phyloP scores from a whole-genome alignment of 805 yeast genomes.

The Yamadazyma endophytica region DNA sequence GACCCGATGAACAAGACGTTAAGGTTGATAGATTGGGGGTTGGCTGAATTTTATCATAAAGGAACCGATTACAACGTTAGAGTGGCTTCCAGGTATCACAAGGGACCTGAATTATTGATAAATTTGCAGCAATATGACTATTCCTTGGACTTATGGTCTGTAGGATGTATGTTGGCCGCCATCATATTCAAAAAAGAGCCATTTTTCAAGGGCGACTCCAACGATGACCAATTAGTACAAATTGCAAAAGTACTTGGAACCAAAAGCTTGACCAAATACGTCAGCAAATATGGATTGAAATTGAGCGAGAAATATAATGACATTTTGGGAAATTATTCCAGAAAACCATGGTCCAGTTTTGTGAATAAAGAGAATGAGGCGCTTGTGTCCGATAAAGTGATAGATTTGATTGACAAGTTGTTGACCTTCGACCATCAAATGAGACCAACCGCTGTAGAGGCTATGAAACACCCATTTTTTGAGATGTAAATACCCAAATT shows the following conservation, averaged over 20 bases:
- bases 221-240: constrained; percentile 87
- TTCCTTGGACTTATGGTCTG: constrained; percentile 86
- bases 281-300: constrained; percentile 63
- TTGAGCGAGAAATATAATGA: constrained; percentile 78
- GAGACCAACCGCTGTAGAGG: constrained; percentile 83
- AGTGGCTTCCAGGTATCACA: constrained; percentile 87
- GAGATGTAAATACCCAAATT: constrained; percentile 2
- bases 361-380: constrained; percentile 50
- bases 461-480: constrained; percentile 73
- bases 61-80: constrained; percentile 88
- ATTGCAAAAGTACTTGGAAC: constrained; percentile 87
- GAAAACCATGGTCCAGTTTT: constrained; percentile 65
- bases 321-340: constrained; percentile 55
- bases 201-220: constrained; percentile 89
- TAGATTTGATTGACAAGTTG: constrained; percentile 70
- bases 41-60: constrained; percentile 88
- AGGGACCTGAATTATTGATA: constrained; percentile 86
- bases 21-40: constrained; percentile 89
- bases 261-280: constrained; percentile 61
- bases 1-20: constrained; percentile 64
- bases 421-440: constrained; percentile 83
- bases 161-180: constrained; percentile 87
- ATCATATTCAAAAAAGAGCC: constrained; percentile 88
- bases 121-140: constrained; percentile 84
- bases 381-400: constrained; percentile 49